Percentiles rank a stretch among this genome's conserved stretches.
Conservation (phyloP, 352 stramenopile species). For the Globisporangium irregulare region DNA sequence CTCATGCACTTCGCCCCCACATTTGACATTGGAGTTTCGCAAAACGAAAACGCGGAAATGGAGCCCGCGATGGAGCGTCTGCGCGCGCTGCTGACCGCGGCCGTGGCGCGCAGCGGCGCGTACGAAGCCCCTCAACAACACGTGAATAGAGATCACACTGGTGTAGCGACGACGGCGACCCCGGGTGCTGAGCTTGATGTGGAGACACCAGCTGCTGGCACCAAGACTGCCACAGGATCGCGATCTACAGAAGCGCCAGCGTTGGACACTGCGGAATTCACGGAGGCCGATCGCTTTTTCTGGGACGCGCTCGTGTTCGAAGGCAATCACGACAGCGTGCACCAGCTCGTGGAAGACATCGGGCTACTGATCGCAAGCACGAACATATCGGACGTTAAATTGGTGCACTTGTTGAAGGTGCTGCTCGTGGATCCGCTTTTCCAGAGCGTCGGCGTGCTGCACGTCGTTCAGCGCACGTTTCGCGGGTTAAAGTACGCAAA, state of each 20-base stretch:
- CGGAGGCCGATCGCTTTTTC: constrained; percentile 42
- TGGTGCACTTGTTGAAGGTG: constrained; percentile 34
- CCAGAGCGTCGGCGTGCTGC: constrained; percentile 40
- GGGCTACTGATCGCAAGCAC: constrained; percentile 63
- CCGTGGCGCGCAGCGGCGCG: constrained; percentile 28
- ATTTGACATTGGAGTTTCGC: background rate
- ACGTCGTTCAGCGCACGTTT: constrained; percentile 55
- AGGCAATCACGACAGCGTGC: background rate
- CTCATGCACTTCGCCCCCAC: background rate
- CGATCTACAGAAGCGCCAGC: constrained; percentile 12
- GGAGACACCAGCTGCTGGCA: background rate
- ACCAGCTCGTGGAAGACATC: constrained; percentile 38
- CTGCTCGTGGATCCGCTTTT: constrained; percentile 37
- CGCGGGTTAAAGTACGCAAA: constrained; percentile 71
- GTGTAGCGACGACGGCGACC: background rate
- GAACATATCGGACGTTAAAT: constrained; percentile 29
- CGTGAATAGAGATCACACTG: background rate
- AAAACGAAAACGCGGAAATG: constrained; percentile 29
- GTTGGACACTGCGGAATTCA: constrained; percentile 23
- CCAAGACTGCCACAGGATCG: constrained; percentile 4
- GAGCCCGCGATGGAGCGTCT: constrained; percentile 39
- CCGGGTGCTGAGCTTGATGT: background rate
- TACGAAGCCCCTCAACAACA: background rate
- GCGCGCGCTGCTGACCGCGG: constrained; percentile 37
- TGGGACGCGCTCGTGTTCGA: constrained; percentile 44